Base-by-base conservation (phyloP, 441 rosid species). In the Flueggea neowawraea region DNA sequence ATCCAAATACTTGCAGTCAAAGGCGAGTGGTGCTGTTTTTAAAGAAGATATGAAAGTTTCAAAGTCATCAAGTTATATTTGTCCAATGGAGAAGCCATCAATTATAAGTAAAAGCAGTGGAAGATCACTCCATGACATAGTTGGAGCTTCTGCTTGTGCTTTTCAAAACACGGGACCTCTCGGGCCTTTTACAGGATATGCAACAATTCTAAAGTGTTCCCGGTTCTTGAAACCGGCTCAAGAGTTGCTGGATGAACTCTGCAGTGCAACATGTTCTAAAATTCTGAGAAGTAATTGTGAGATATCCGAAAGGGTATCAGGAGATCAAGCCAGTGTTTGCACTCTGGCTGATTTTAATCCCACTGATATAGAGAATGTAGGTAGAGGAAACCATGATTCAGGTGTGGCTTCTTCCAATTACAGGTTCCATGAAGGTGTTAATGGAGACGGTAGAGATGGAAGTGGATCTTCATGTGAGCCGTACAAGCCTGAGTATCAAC, bases 151-250 rank as follows among this genome's bases (percentile, higher is more conserved):
- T 48, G 58, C 48, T 12, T 49, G 16, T 55, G 22, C 54, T 55
- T 67, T 69, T 31, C 70, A 75, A 45, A 76, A 63, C 16, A 62
- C 75, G 0, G 84, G 83, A 17, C 89, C 89, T 58, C 85, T 85
- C 4, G 95, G 89, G 39, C 95, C 95, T 0, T 85, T 88, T 68
- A 88, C 84, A 0, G 95, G 91, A 13, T 88, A 85, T 59, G 86
- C 95, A 14, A 77, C 85, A 8, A 79, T 83, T 64, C 73, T 88
- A n/a, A 83, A 79, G 67, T 74, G 81, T 57, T 88, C 91, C 4
- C 78, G 74, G 47, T 85, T 83, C 69, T 73, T 84, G 75, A 82
- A 67, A 70, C 86, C 86, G 6, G 82, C 89, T 12, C 88, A 80
- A 63, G 77, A 83, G 28, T 61, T 85, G 14, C n/a, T 88, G 69